Percentiles rank a stretch among this genome's conserved stretches.
Conservation (phyloP, 2,329 filamentous ascomycete species). For the Trichoderma pleuroti region DNA sequence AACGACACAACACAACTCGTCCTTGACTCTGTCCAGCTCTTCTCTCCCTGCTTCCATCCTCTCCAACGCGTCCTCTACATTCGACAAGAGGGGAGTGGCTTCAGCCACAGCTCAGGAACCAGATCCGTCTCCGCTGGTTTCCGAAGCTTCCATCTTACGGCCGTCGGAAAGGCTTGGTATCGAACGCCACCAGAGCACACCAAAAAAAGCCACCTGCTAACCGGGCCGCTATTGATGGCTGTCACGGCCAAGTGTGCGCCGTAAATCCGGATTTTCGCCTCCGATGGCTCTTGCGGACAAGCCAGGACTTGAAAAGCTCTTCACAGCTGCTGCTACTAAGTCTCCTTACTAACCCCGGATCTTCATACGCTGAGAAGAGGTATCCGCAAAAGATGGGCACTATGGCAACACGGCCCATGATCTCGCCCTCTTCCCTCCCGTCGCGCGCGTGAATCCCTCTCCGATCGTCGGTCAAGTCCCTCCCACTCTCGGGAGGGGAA, state of each 20-base stretch:
- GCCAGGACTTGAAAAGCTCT: not conserved
- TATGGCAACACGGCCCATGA: constrained; percentile 7
- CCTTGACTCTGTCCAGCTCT: not conserved
- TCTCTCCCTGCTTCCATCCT: not conserved
- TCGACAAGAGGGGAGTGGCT: not conserved
- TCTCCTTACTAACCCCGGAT: not conserved
- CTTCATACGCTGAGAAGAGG: not conserved
- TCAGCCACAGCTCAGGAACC: not conserved
- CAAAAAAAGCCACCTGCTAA: not conserved
- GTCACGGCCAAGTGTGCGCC: not conserved
- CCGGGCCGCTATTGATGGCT: not conserved
- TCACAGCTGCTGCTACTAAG: not conserved
- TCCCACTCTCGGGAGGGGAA: not conserved
- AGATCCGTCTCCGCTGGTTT: not conserved
- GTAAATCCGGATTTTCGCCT: not conserved
- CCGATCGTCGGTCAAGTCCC: not conserved
- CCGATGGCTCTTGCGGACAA: not conserved
- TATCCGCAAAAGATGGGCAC: not conserved
- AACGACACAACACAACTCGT: not conserved
- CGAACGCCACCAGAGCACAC: not conserved
- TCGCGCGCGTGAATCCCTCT: not conserved
- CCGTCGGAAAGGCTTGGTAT: not conserved
- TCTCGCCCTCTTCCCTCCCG: not conserved
- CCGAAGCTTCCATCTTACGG: not conserved
- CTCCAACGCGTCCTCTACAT: not conserved